Base-by-base conservation (phyloP, 2,329 filamentous ascomycete genomes). In the Xylaria sp. region DNA sequence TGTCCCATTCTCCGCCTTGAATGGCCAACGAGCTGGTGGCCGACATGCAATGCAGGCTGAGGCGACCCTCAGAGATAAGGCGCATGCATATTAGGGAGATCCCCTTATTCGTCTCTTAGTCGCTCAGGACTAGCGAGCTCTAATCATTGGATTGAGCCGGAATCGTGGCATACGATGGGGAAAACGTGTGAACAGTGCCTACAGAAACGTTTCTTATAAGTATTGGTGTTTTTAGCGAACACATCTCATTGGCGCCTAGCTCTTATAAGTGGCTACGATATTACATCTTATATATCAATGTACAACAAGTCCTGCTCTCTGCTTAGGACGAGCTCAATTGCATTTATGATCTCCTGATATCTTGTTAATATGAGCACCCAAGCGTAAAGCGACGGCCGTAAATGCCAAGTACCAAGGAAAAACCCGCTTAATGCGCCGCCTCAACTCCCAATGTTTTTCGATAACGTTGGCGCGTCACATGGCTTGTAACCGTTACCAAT, bases 351-450 rank as follows among this genome's bases (percentile, higher is more conserved):
- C 20, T 55, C n/a, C 15, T 13, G 27, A 55, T 25, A 44, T 6
- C 5, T 6, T n/a, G 33, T 45, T 31, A 25, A 27, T n/a, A 7
- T 33, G 2, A 25, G 42, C 31, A n/a, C 27, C 27, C 13, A 6
- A 31, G 27, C n/a, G 7, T 39, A 15, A 7, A 39, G 20, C n/a
- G 45, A 25, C 33, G 22, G 5, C 36, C 10, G n/a, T 25, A 47
- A 22, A 25, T 58, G 36, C 36, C 29, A 25, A 56, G 39, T 27
- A 13, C 13, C 17, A 60, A 31, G 4, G 17, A 88, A 2, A 2
- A 86, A 79, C 47, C 88, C 84, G 0, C 85, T 84, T 31, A 42
- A 45, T 27, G 85, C 85, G 2, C 88, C 80, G 2, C 85, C 86
- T 17, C 86, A 78, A 1, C 82, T 85, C 68, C 87, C 81, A 53